Base-by-base conservation (phyloP, 352 stramenopile species). In the Thalassiosira hispida region DNA sequence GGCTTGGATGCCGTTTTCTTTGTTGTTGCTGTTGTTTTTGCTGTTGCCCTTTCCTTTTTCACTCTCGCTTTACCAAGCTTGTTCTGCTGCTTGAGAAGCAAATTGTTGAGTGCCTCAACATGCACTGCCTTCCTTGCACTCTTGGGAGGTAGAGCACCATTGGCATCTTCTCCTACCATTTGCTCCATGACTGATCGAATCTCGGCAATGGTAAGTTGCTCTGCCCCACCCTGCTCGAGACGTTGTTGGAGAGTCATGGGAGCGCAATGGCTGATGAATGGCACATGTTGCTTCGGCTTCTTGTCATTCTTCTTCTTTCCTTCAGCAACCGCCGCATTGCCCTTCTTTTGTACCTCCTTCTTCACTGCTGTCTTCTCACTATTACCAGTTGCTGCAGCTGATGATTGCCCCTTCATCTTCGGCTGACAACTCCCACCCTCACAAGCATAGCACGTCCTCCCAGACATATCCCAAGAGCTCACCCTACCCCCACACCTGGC, bases 371-470 rank as follows among this genome's bases (percentile, higher is more conserved):
- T 60, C 49, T 66, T 56, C 11, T 14, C 29, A 22, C 18, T 6
- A 18, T 20, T 23, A 22, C 52, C 4, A 38, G 35, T 59, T 25
- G 55, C 53, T 0, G 46, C 16, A 3, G 35, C 72, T 12, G 38
- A 38, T 38, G 31, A 38, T 38, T 38, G 3, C 31, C 3, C 31
- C 31, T 38, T 40, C 0, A 22, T 55, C n/a, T 81, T 69, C 0
- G 81, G 86, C 68, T 92, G 84, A 67, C 86, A 91, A 14, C 14
- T 76, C 47, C 20, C 12, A 27, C 63, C 53, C 62, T 74, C 77
- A 71, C 88, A 93, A n/a, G 85, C 84, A 64, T 93, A 93, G 65
- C 81, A 90, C 2, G 86, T 93, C 25, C 88, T 62, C 20, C 74
- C 73, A 29, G 49, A 55, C 70, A 92, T 91, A 40, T 83, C 57